Percentiles rank a stretch among this genome's conserved stretches.
phyloP scores from a whole-genome alignment of 768 basidiomycete species.

The Tricholoma hemisulphureum region DNA sequence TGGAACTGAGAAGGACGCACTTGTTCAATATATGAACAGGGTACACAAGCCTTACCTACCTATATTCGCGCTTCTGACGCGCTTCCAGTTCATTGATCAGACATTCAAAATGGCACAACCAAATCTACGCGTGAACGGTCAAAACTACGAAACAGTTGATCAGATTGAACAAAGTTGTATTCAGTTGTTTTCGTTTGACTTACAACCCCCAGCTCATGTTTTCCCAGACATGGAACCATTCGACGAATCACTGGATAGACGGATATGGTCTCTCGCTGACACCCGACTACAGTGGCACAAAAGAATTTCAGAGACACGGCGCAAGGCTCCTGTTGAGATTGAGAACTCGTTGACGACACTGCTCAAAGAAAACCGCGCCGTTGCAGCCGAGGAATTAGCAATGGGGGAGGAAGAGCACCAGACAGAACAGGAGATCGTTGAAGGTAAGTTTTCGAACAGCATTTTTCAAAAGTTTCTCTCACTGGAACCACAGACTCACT shows the following conservation, averaged over 20 bases:
- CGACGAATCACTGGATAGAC: constrained; percentile 82
- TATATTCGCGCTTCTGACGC: constrained; percentile 5
- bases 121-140: constrained; percentile 80
- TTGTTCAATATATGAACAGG: constrained; percentile 50
- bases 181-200: background rate
- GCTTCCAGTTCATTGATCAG: constrained; percentile 54
- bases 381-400: constrained; percentile 25
- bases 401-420: constrained; percentile 5
- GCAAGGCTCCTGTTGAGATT: constrained; percentile 57
- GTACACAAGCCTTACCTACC: constrained; percentile 32
- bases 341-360: constrained; percentile 33
- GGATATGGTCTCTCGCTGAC: constrained; percentile 77
- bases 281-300: constrained; percentile 75
- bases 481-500: constrained; percentile 5
- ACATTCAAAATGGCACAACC: constrained; percentile 62
- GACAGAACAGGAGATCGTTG: constrained; percentile 20
- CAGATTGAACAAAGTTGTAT: constrained; percentile 51
- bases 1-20: constrained; percentile 42
- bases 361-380: constrained; percentile 28
- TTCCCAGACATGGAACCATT: constrained; percentile 71
- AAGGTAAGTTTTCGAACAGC: constrained; percentile 5
- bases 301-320: constrained; percentile 65
- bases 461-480: background rate
- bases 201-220: constrained; percentile 2
- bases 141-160: constrained; percentile 65